Evolutionary conservation across 306 rosid genomes (phyloP).

Genomic region (Quercus ilex): DNA sequence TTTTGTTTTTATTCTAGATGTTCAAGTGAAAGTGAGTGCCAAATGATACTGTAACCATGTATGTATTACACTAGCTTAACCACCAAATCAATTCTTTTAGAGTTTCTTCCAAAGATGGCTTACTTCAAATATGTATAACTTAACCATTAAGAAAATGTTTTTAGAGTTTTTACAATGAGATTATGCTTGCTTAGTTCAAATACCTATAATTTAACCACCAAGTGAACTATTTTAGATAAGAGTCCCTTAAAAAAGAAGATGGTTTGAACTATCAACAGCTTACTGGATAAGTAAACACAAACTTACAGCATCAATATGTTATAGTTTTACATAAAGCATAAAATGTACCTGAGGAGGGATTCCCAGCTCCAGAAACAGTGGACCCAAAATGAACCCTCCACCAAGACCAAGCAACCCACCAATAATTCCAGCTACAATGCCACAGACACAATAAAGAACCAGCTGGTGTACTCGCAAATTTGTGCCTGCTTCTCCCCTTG

Average conservation of each 20-base stretch:
- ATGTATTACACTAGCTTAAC: too few relatives aligned
- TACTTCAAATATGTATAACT: too few relatives aligned
- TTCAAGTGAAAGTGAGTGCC: too few relatives aligned
- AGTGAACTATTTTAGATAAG: background rate
- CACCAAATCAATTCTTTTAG: too few relatives aligned
- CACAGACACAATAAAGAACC: constrained; percentile 50
- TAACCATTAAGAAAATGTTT: too few relatives aligned
- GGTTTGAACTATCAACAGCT: background rate
- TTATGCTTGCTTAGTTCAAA: too few relatives aligned
- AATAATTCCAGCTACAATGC: constrained; percentile 73
- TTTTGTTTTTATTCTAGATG: too few relatives aligned
- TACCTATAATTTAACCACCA: background rate
- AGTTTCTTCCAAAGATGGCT: too few relatives aligned
- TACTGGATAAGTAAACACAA: too few relatives aligned
- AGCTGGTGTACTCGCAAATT: constrained; percentile 47
- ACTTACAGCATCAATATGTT: background rate
- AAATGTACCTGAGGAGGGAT: constrained; percentile 82
- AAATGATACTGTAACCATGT: too few relatives aligned
- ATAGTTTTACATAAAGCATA: background rate
- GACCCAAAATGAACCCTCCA: constrained; percentile 96
- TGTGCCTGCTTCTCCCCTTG: constrained; percentile 52
- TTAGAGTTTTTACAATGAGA: too few relatives aligned
- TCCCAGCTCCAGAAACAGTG: constrained; percentile 86
- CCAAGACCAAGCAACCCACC: constrained; percentile 96
- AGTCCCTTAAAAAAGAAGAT: background rate